phyloP scores from a whole-genome alignment of 2,329 filamentous ascomycete species.

The Aureobasidium zeae region DNA sequence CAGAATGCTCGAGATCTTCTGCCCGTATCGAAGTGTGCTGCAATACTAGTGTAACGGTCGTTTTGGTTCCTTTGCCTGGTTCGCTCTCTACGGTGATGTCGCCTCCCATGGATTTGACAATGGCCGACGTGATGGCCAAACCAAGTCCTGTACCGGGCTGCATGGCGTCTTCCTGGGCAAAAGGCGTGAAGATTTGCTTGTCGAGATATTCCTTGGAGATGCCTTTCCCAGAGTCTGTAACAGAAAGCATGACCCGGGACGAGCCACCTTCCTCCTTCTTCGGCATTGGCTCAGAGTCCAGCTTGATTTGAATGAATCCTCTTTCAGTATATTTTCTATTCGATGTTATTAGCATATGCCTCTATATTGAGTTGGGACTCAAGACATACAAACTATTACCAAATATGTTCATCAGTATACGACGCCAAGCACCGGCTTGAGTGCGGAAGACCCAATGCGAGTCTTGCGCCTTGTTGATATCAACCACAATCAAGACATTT shows the following conservation, averaged over 20 bases:
- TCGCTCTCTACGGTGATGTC: constrained; percentile 48
- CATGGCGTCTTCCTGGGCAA: constrained; percentile 54
- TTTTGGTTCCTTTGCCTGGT: constrained; percentile 42
- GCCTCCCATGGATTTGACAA: constrained; percentile 52
- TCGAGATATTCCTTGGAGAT: constrained; percentile 55
- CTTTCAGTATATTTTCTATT: constrained; percentile 39
- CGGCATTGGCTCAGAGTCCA: constrained; percentile 5
- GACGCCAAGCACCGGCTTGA: constrained; percentile 36
- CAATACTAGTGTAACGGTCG: constrained; percentile 1
- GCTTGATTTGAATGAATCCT: constrained; percentile 33
- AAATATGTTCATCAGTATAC: constrained; percentile 41
- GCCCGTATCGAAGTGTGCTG: neutral
- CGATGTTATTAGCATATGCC: constrained; percentile 38
- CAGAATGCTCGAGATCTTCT: constrained; percentile 11
- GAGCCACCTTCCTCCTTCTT: neutral
- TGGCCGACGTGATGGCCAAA: constrained; percentile 51
- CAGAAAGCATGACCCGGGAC: constrained; percentile 20
- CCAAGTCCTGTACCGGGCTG: constrained; percentile 55
- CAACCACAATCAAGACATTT: constrained; percentile 6
- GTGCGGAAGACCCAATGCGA: constrained; percentile 35
- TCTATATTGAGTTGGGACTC: too few relatives aligned
- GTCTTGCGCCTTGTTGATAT: constrained; percentile 7
- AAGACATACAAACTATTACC: constrained; percentile 40
- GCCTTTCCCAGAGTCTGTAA: constrained; percentile 57
- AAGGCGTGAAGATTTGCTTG: constrained; percentile 54